These are phyloP conservation scores for Leccinum barrowsii DNA, from an alignment of 768 basidiomycete species.

Conservation along the genomic window DNA sequence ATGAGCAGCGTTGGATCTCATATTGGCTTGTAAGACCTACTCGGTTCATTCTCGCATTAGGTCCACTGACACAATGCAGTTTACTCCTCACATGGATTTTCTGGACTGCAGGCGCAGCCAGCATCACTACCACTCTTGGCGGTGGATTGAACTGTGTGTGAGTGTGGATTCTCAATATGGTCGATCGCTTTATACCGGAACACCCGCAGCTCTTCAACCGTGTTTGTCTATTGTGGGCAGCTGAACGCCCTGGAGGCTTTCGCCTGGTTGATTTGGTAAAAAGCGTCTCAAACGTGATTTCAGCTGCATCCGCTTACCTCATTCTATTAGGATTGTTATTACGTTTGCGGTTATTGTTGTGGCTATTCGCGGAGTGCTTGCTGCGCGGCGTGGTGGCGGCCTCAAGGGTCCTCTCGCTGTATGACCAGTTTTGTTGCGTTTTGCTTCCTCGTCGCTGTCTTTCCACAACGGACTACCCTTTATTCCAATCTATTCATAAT, in stretches of 20 bases:
- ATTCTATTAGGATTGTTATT: conserved; percentile 50
- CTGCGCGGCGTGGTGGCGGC: conserved; percentile 66
- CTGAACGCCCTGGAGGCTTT: conserved; percentile 74
- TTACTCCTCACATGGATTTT: conserved; percentile 70
- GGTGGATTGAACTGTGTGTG: conserved; percentile 71
- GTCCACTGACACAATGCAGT: conserved; percentile 35
- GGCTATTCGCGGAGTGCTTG: conserved; percentile 55
- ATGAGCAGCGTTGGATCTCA: conserved; percentile 64
- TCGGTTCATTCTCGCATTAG: neutral
- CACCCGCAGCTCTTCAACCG: conserved; percentile 34
- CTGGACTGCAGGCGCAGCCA: conserved; percentile 72
- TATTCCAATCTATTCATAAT: neutral
- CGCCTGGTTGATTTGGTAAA: conserved; percentile 72
- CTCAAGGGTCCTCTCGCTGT: conserved; percentile 52
- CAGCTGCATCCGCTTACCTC: neutral
- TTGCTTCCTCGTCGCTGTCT: conserved; percentile 1
- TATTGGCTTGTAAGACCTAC: conserved; percentile 50
- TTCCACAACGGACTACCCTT: conserved; percentile 1
- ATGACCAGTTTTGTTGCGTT: conserved; percentile 10
- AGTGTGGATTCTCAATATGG: conserved; percentile 16
- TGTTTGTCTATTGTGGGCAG: conserved; percentile 67
- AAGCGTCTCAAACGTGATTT: neutral
- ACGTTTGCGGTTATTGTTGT: conserved; percentile 59
- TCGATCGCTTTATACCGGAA: neutral
- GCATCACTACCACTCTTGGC: conserved; percentile 61